Conservation (phyloP, 345 rosid species). For the Rhizophora mangle region DNA sequence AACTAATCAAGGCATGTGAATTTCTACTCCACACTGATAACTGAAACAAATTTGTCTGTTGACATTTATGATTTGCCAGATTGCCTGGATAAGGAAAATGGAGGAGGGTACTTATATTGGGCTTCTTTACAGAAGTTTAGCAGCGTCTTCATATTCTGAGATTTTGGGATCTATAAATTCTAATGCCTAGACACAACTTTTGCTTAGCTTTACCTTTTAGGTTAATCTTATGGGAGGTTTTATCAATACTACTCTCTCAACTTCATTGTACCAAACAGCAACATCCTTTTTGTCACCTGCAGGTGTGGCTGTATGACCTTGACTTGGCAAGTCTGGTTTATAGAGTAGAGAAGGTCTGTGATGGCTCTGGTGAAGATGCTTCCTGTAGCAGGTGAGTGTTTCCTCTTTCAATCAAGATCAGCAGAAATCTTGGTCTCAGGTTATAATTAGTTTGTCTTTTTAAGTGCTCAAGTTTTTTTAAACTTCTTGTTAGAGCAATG, state of each 20-base stretch:
- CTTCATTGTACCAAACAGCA: not conserved
- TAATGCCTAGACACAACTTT: not conserved
- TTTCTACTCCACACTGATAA: not conserved
- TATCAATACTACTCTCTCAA: too few species aligned
- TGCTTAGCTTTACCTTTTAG: not conserved
- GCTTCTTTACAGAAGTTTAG: not conserved
- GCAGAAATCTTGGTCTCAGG: not conserved
- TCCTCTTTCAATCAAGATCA: not conserved
- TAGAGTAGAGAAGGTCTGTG: constrained; percentile 64
- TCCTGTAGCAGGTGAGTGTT: constrained; percentile 64
- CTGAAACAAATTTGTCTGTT: not conserved
- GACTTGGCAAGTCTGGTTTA: constrained; percentile 53
- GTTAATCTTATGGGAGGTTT: not conserved
- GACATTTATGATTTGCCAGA: not conserved
- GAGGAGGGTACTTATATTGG: not conserved
- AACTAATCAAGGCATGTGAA: not conserved
- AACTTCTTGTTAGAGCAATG: not conserved
- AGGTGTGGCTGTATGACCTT: constrained; percentile 61
- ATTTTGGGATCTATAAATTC: not conserved
- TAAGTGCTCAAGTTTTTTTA: too few species aligned
- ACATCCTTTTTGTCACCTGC: constrained; percentile 11
- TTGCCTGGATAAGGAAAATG: too few species aligned
- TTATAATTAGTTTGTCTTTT: not conserved
- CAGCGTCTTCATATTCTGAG: not conserved
- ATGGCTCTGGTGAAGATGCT: constrained; percentile 78